phyloP scores from a whole-genome alignment of 495 filamentous ascomycete species.

The Hapsidospora chrysogenum region DNA sequence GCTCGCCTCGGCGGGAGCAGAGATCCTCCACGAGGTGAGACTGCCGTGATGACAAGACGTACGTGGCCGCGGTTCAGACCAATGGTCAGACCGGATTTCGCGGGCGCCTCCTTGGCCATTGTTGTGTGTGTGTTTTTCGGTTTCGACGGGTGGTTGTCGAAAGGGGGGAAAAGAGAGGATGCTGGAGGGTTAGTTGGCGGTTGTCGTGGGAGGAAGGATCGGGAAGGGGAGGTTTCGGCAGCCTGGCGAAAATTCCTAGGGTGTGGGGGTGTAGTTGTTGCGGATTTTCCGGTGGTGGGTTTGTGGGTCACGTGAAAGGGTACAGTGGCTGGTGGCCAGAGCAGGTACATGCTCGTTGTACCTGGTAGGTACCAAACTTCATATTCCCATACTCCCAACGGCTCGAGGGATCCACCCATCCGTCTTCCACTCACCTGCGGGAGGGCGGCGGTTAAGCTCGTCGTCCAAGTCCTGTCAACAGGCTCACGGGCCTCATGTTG shows the following conservation, averaged over 20 bases:
- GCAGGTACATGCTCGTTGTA: no score
- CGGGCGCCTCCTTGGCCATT: slow-evolving; percentile 17
- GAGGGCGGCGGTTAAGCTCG: no score
- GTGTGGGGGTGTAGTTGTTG: background rate
- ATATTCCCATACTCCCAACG: no score
- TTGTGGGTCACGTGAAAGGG: background rate
- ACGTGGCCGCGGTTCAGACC: slow-evolving; percentile 77
- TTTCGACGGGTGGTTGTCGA: background rate
- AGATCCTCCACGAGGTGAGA: slow-evolving; percentile 51
- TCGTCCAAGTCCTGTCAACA: no score
- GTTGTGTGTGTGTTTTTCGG: slow-evolving; percentile 6
- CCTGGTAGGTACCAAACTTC: no score
- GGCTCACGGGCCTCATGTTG: no score
- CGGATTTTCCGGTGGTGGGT: background rate
- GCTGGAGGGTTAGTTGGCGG: background rate
- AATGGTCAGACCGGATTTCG: slow-evolving; percentile 55
- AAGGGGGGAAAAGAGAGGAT: background rate
- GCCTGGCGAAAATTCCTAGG: no score
- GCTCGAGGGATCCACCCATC: no score
- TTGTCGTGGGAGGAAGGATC: background rate
- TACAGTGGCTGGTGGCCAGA: no score
- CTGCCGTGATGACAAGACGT: slow-evolving; percentile 23
- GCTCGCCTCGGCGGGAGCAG: no score
- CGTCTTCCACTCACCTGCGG: no score
- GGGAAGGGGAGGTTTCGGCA: background rate